Evolutionary conservation across 2,329 filamentous ascomycete species (phyloP).

Genomic region (Nemania sp.): DNA sequence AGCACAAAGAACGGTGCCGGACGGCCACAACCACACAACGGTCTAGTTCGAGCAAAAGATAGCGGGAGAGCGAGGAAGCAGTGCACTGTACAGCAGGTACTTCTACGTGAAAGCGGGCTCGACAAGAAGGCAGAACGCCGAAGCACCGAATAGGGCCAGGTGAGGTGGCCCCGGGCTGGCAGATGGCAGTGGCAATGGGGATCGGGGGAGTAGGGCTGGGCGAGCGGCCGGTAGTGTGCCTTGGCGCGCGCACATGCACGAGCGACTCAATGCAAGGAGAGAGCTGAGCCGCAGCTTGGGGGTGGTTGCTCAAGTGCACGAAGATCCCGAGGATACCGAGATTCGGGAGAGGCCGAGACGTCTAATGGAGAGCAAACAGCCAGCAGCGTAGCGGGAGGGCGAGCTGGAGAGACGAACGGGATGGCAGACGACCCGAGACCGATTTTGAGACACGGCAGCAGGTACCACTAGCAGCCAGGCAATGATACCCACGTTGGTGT

Average conservation of each 20-base stretch:
- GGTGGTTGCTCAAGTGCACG: constrained; percentile 10
- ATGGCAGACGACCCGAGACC: too few relatives aligned
- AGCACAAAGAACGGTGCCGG: background rate
- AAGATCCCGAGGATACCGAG: constrained; percentile 25
- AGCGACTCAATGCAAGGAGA: background rate
- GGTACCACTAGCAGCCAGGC: background rate
- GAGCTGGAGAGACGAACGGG: background rate
- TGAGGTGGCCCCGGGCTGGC: background rate
- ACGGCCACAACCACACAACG: background rate
- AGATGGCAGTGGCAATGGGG: background rate
- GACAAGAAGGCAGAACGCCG: constrained; percentile 12
- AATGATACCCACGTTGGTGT: background rate
- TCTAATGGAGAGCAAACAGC: too few relatives aligned
- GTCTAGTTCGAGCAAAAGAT: constrained; percentile 1
- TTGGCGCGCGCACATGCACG: constrained; percentile 4
- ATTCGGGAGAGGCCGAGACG: constrained; percentile 4
- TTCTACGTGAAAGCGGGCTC: constrained; percentile 20
- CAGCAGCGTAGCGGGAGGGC: too few relatives aligned
- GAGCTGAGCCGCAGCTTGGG: background rate
- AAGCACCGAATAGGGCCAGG: constrained; percentile 13
- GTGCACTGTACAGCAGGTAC: background rate
- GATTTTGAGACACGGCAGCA: background rate
- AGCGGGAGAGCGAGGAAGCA: background rate
- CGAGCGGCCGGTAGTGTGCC: background rate
- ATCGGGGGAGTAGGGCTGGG: constrained; percentile 9